Conservation (phyloP, 164 flowering plant genomes). For the Tetrastigma voinierianum region DNA sequence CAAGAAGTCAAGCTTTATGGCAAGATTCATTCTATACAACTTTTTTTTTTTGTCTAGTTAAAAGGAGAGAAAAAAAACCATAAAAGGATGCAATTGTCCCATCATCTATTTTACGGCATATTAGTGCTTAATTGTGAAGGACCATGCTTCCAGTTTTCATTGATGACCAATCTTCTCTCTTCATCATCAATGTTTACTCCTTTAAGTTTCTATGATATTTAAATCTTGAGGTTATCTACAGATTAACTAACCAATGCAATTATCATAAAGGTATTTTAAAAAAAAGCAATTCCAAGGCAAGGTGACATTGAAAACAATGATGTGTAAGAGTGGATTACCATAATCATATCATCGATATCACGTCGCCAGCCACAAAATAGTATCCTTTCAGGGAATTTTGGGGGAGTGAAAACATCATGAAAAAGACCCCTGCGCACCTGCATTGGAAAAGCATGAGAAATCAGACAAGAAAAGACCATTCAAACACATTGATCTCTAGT, state of each 20-base stretch:
- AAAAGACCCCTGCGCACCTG: slow-evolving; percentile 55
- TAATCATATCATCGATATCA: slow-evolving; percentile 93
- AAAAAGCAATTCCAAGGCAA: background rate
- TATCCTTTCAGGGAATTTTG: slow-evolving; percentile 88
- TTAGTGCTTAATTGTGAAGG: background rate
- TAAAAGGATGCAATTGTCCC: background rate
- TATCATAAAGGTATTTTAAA: too few relatives aligned
- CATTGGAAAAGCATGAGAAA: slow-evolving; percentile 13
- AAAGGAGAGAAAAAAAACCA: background rate
- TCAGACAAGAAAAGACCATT: slow-evolving; percentile 1
- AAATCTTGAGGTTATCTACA: too few relatives aligned
- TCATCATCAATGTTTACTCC: background rate
- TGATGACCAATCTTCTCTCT: background rate
- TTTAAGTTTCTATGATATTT: background rate
- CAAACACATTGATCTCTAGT: too few relatives aligned
- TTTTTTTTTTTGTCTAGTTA: too few relatives aligned
- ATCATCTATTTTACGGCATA: background rate
- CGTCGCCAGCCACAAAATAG: slow-evolving; percentile 98
- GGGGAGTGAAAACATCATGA: slow-evolving; percentile 48
- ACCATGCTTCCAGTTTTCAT: background rate
- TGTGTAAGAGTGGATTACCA: slow-evolving; percentile 42
- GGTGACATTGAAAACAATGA: background rate
- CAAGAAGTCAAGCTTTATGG: background rate
- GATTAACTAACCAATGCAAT: too few relatives aligned
- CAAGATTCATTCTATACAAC: background rate